Evolutionary conservation across 805 yeast genomes (phyloP).

Genomic region (Lipomyces mesembrius): DNA sequence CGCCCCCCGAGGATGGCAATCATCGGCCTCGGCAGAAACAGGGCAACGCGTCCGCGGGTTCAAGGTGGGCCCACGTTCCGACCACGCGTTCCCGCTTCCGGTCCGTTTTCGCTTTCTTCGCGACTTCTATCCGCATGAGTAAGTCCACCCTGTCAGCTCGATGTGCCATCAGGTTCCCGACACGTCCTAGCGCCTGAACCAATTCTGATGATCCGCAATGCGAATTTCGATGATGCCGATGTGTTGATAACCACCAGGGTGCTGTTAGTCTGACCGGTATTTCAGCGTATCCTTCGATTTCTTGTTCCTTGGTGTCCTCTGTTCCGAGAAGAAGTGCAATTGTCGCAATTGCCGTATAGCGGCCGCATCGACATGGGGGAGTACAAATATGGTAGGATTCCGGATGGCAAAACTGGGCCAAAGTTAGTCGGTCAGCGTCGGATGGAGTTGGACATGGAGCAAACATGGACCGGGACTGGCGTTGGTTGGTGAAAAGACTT

Average conservation of each 20-base stretch:
- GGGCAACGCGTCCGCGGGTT: too few species aligned
- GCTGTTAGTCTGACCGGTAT: constrained; percentile 1
- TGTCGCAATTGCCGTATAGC: neutral
- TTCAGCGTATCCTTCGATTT: constrained; percentile 14
- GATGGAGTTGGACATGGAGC: neutral
- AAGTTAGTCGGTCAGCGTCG: neutral
- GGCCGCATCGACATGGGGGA: neutral
- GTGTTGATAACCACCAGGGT: neutral
- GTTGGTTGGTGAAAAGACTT: too few species aligned
- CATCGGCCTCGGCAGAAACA: too few species aligned
- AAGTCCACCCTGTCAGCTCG: too few species aligned
- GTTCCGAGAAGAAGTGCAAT: constrained; percentile 7
- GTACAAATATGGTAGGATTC: neutral
- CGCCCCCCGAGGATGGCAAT: too few species aligned
- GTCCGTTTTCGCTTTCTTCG: too few species aligned
- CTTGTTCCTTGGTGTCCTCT: constrained; percentile 9
- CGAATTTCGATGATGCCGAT: neutral
- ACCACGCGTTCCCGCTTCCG: too few species aligned
- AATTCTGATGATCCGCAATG: constrained; percentile 7
- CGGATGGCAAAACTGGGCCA: neutral
- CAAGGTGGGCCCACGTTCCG: too few species aligned
- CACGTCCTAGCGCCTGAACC: too few species aligned
- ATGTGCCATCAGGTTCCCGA: too few species aligned
- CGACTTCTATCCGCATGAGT: too few species aligned
- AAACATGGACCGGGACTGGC: neutral